These are phyloP conservation scores for Ophiosphaerella narmari DNA, from an alignment of 2,329 filamentous ascomycete species.

Conservation along the genomic window DNA sequence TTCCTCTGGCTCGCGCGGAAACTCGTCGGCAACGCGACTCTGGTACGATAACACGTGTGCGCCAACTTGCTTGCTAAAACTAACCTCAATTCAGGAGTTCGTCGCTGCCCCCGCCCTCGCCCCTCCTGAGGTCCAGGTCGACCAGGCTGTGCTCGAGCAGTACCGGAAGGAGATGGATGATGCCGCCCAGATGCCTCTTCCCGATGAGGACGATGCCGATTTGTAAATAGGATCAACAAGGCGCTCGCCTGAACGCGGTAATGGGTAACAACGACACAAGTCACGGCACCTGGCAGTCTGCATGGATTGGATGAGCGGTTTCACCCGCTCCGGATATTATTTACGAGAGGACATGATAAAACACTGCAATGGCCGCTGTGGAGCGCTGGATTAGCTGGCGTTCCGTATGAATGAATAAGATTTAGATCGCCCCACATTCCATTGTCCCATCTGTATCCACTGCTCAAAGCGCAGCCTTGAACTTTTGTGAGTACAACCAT, in stretches of 20 bases:
- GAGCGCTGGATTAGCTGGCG: slow-evolving; percentile 41
- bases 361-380: slow-evolving; percentile 23
- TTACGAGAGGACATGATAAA: slow-evolving; percentile 29
- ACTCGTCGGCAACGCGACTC: slow-evolving; percentile 87
- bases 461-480: neutral
- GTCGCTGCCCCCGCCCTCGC: slow-evolving; percentile 94
- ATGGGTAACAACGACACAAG: slow-evolving; percentile 35
- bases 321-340: slow-evolving; percentile 32
- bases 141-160: slow-evolving; percentile 77
- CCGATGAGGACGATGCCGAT: slow-evolving; percentile 86
- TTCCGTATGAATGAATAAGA: slow-evolving; percentile 32
- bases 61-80: slow-evolving; percentile 7
- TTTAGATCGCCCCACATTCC: slow-evolving; percentile 25
- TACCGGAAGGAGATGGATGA: slow-evolving; percentile 88
- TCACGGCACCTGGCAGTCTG: slow-evolving; percentile 30
- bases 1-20: slow-evolving; percentile 99
- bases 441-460: neutral
- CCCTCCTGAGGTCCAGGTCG: slow-evolving; percentile 88
- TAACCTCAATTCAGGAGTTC: slow-evolving; percentile 71
- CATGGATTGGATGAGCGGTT: slow-evolving; percentile 19
- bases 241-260: slow-evolving; percentile 26
- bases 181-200: slow-evolving; percentile 82
- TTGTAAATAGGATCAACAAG: slow-evolving; percentile 50
- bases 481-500: neutral
- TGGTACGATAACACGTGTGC: slow-evolving; percentile 62